Percentiles rank a stretch among this genome's conserved stretches.
Conservation (phyloP, 2,329 filamentous ascomycete species). For the Ceratocystis diversiconidia region DNA sequence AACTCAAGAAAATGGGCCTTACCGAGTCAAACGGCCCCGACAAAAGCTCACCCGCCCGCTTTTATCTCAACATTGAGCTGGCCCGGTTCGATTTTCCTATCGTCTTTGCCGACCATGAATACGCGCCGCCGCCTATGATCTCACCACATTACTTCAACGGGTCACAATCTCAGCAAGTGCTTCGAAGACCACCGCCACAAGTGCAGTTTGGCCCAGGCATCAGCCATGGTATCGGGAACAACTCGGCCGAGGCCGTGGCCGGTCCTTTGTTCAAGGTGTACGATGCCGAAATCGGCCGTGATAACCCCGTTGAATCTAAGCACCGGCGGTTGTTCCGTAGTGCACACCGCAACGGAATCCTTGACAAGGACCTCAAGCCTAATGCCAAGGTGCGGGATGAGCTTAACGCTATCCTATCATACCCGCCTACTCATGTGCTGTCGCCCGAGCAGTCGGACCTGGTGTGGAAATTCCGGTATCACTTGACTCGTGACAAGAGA, state of each 20-base stretch:
- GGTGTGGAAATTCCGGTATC: constrained; percentile 94
- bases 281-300: constrained; percentile 77
- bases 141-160: constrained; percentile 7
- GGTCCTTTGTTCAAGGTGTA: constrained; percentile 70
- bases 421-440: constrained; percentile 79
- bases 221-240: constrained; percentile 32
- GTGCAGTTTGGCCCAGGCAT: constrained; percentile 86
- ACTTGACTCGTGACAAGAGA: constrained; percentile 80
- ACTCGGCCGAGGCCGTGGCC: constrained; percentile 24
- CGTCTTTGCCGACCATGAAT: constrained; percentile 89
- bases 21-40: constrained; percentile 22
- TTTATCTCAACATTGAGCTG: constrained; percentile 78
- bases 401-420: constrained; percentile 77
- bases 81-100: constrained; percentile 91
- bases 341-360: constrained; percentile 74
- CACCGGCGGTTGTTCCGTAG: constrained; percentile 84
- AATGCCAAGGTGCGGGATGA: constrained; percentile 94
- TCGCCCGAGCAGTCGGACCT: constrained; percentile 87
- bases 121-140: constrained; percentile 55
- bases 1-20: constrained; percentile 27
- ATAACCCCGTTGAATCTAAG: constrained; percentile 92
- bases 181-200: constrained; percentile 69
- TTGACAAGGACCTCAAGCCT: constrained; percentile 89
- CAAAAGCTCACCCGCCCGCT: constrained; percentile 32
- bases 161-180: constrained; percentile 29